Evolutionary conservation across 768 basidiomycete genomes (phyloP).

Genomic region (Lentinula aciculospora): DNA sequence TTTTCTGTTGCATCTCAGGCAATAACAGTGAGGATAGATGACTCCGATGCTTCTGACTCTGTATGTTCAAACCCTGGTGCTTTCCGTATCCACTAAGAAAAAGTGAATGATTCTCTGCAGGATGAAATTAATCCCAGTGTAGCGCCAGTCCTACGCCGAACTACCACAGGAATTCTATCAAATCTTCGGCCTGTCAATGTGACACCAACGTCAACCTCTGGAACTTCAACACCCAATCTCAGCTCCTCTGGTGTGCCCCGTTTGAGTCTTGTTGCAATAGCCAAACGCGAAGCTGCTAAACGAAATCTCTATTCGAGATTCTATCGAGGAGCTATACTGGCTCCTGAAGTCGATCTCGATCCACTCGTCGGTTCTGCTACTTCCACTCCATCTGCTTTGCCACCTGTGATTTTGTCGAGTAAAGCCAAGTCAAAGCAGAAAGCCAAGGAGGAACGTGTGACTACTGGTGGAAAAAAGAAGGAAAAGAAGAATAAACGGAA

Average conservation of each 20-base stretch:
- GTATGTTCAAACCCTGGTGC: neutral
- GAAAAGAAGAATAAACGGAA: slow-evolving; percentile 9
- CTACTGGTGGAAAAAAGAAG: slow-evolving; percentile 7
- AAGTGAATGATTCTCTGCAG: neutral
- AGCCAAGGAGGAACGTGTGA: slow-evolving; percentile 5
- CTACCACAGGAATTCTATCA: slow-evolving; percentile 71
- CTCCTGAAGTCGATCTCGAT: slow-evolving; percentile 28
- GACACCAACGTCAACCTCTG: slow-evolving; percentile 43
- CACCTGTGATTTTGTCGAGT: neutral
- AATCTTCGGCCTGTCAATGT: slow-evolving; percentile 55
- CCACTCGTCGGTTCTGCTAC: neutral
- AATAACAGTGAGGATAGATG: slow-evolving; percentile 65
- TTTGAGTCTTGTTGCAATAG: slow-evolving; percentile 50
- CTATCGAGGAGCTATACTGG: slow-evolving; percentile 70
- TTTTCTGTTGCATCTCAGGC: slow-evolving; percentile 80
- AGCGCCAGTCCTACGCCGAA: slow-evolving; percentile 41
- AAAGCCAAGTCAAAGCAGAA: slow-evolving; percentile 2
- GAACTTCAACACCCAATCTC: slow-evolving; percentile 32
- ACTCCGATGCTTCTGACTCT: slow-evolving; percentile 30
- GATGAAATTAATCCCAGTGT: slow-evolving; percentile 7
- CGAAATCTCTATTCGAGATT: slow-evolving; percentile 75
- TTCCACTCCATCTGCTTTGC: neutral
- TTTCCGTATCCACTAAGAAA: neutral
- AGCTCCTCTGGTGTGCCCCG: slow-evolving; percentile 23
- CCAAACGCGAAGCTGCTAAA: slow-evolving; percentile 77